Base-by-base conservation (phyloP, 805 yeast genomes). In the Yarrowia divulgata region DNA sequence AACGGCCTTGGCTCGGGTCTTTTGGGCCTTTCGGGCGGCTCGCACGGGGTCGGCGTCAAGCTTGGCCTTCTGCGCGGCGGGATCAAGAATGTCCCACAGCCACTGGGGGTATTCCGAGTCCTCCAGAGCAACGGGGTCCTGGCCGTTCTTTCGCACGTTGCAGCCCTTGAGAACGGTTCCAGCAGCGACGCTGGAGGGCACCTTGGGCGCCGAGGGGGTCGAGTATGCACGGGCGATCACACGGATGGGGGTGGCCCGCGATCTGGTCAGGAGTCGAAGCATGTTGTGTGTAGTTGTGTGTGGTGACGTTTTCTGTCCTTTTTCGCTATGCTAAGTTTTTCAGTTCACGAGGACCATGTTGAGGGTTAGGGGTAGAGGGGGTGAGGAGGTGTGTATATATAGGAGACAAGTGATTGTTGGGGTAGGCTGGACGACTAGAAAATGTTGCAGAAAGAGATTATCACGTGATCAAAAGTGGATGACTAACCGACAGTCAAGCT, bases 61-160 rank as follows among this genome's bases (percentile, higher is more conserved):
- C 72, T 84, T 81, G 35, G 81, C 84, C 69, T 83, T 81, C 75
- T 86, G 88, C n/a, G 85, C 85, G 46, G 85, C 85, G 66, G 85
- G 81, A 77, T 93, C 97, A 40, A 93, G 84, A 60, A 91, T 82
- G 6, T 84, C 86, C 98, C 98, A 95, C 67, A 94, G 83, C 99
- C 99, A 94, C 55, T 85, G 90, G 6, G 99, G 99, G 76, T 94
- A 94, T 74, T 93, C 97, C 46, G 82, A 82, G 77, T 95, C 98
- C 71, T 89, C 91, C 68, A 90, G 79, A 1, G 98, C 98, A 6
- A 91, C 87, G 9, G 96, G 92, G 73, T 93, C 97, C 70, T 88
- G 87, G n/a, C 94, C 96, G 45, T 84, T 83, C 76, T 92, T 93
- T 76, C 85, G 85, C 54, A 94, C 84, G 74, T 90, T 90, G 74